Conservation (phyloP, 768 basidiomycete genomes). For the Rhodotorula taiwanensis region DNA sequence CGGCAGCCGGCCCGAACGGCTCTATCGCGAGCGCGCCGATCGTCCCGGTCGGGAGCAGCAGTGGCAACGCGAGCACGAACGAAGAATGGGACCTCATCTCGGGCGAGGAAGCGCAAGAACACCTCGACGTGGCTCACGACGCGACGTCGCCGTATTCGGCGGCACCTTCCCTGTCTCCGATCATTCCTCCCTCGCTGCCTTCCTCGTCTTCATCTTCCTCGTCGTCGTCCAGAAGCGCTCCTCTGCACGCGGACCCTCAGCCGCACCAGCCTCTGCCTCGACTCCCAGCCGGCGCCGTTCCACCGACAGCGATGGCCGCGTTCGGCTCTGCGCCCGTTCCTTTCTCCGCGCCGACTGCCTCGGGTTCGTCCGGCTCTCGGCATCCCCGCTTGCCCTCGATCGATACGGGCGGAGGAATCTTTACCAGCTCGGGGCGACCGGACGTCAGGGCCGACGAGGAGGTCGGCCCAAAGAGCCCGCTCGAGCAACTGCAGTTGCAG, state of each 20-base stretch:
- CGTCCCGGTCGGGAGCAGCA: not conserved
- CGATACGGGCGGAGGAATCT: too few species aligned
- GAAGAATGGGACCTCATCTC: not conserved
- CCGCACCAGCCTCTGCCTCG: not conserved
- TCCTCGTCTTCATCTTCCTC: conserved; percentile 11
- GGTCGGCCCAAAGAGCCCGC: conserved; percentile 20
- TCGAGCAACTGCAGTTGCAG: conserved; percentile 32
- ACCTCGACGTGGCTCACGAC: conserved; percentile 2
- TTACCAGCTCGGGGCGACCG: too few species aligned
- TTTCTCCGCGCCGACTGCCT: too few species aligned
- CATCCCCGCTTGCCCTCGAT: too few species aligned
- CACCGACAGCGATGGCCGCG: too few species aligned
- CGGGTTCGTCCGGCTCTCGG: too few species aligned
- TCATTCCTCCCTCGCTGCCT: conserved; percentile 10
- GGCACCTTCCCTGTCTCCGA: too few species aligned
- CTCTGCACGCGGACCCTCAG: not conserved
- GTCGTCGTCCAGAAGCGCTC: not conserved
- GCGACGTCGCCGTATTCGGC: not conserved
- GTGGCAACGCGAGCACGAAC: conserved; percentile 1
- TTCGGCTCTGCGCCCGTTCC: too few species aligned
- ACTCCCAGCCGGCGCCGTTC: not conserved
- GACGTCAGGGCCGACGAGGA: conserved; percentile 4
- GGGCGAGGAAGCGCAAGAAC: not conserved
- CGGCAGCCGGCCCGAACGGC: not conserved
- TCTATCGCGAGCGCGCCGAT: too few species aligned